These are phyloP conservation scores for Sedum album DNA, from an alignment of 164 flowering plant species.

Conservation along the genomic window DNA sequence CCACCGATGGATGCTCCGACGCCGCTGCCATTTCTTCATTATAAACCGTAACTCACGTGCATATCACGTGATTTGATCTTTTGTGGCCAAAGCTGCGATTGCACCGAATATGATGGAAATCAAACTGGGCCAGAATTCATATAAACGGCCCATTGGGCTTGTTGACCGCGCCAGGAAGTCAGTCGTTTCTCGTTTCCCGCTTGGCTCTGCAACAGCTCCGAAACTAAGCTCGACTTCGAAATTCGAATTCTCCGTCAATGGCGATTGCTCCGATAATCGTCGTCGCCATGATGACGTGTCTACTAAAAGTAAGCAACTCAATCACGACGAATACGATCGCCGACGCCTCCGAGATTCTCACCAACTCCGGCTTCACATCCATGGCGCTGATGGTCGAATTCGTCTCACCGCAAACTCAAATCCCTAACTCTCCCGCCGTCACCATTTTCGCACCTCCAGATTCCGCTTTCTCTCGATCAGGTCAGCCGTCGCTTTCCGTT, in stretches of 20 bases:
- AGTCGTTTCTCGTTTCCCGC: background rate
- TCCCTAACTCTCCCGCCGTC: conserved; percentile 18
- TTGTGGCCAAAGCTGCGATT: no score
- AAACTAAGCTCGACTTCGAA: background rate
- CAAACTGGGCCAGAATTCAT: background rate
- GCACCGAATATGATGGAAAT: no score
- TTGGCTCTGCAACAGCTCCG: background rate
- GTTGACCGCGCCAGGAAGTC: background rate
- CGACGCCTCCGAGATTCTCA: conserved; percentile 22
- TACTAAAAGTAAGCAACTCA: conserved; percentile 14
- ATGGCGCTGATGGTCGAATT: conserved; percentile 43
- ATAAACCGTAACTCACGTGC: background rate
- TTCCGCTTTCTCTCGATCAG: conserved; percentile 32
- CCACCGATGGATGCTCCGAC: conserved; percentile 89
- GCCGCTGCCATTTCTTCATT: conserved; percentile 21
- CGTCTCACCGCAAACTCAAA: conserved; percentile 16
- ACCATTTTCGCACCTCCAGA: conserved; percentile 63
- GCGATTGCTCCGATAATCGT: conserved; percentile 7
- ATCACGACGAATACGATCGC: conserved; percentile 15
- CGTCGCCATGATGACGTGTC: conserved; percentile 9
- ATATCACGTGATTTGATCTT: background rate
- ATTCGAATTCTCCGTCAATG: conserved; percentile 15
- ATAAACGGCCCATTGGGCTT: background rate
- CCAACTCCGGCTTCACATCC: conserved; percentile 25
- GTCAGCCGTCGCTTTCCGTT: conserved; percentile 50